Evolutionary conservation across 2,329 filamentous ascomycete genomes (phyloP).

Genomic region (Calonectria ilicicola): DNA sequence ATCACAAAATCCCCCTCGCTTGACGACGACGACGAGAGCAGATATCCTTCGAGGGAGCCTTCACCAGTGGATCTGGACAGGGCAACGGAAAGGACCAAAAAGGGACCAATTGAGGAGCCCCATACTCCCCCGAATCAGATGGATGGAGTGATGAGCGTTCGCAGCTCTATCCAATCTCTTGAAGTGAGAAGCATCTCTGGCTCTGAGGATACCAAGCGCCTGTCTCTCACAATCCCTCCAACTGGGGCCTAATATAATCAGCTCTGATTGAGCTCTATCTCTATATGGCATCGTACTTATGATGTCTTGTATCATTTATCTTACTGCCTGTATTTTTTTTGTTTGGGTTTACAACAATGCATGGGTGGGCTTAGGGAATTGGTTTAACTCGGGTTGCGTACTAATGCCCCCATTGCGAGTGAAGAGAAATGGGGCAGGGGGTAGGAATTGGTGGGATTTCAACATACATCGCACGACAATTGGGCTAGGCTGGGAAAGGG

Average conservation of each 20-base stretch:
- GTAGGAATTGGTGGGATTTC: conserved; percentile 15
- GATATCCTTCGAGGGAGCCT: conserved; percentile 30
- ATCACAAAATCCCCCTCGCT: conserved; percentile 34
- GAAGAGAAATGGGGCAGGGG: not conserved
- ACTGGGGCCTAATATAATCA: conserved; percentile 26
- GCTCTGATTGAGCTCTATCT: no score
- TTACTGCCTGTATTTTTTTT: conserved; percentile 33
- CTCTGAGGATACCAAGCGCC: conserved; percentile 40
- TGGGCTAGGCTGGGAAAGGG: conserved; percentile 17
- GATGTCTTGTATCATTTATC: conserved; percentile 35
- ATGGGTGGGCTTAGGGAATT: conserved; percentile 23
- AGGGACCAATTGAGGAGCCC: conserved; percentile 36
- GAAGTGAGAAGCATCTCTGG: conserved; percentile 40
- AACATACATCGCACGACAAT: conserved; percentile 15
- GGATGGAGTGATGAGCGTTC: conserved; percentile 39
- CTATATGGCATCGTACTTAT: not conserved
- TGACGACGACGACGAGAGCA: conserved; percentile 4
- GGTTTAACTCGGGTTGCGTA: conserved; percentile 9
- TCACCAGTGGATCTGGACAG: conserved; percentile 39
- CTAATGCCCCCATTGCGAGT: conserved; percentile 6
- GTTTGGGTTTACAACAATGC: conserved; percentile 27
- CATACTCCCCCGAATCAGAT: conserved; percentile 48
- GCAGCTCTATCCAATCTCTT: conserved; percentile 44
- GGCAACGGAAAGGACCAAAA: conserved; percentile 28
- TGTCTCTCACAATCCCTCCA: conserved; percentile 45